Base-by-base conservation (phyloP, 345 rosid species). In the Moricandia moricandioides region DNA sequence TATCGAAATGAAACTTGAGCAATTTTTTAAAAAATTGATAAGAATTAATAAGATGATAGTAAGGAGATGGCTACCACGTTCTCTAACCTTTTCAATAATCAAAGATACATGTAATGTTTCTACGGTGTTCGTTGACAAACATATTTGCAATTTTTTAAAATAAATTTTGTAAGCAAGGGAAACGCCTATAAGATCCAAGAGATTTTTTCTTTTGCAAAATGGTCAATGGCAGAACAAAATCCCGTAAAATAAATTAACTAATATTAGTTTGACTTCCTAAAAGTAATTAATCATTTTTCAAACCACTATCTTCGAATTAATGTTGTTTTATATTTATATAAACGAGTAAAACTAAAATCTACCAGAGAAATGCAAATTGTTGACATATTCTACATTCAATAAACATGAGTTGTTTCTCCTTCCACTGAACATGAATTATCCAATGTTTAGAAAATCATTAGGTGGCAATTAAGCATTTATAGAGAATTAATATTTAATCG, bases 11-110 rank as follows among this genome's bases (percentile, higher is more conserved):
- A 34, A 62, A 51, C 30, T 24, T 26, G 40, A 18, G 26, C 43
- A 9, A 21, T 24, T 8, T 8, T 35, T 4, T 11, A 10, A 24
- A 34, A 63, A 37, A 18, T 5, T 18, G 3, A 60, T 10, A 0
- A 45, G 27, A 72, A 47, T n/a, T n/a, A n/a, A n/a, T 61, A 62
- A 13, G 10, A 21, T 14, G 24, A 1, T 21, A 18, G 27, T 14
- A 9, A 55, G 31, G 3, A 68, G 39, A 27, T 75, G 69, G 63
- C 31, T 12, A 51, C 54, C 79, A 75, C 64, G 74, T 76, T 69
- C 57, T 29, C 62, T 26, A 51, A 74, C 13, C 1, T 56, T 10
- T 21, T 37, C 29, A 37, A 35, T 75, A 68, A 26, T 75, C 55
- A 52, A 75, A 60, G 24, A 73, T 49, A n/a, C 4, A 65, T 29